These are phyloP conservation scores for Sphaerulina musiva DNA, from an alignment of 2,329 filamentous ascomycete species.

Conservation along the genomic window DNA sequence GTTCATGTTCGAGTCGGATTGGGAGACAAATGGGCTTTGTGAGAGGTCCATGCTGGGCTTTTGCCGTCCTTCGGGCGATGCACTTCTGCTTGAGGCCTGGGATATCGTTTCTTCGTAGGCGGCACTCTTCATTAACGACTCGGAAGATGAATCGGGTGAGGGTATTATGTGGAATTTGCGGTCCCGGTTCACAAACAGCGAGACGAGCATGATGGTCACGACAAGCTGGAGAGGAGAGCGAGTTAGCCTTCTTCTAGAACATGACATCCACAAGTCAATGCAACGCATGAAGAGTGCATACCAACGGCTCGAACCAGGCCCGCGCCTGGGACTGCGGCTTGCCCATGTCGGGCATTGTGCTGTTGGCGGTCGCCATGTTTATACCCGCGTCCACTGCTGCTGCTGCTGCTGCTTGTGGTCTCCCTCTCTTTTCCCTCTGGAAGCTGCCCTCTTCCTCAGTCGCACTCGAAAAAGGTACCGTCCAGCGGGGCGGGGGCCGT, in stretches of 20 bases:
- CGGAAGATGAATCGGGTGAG: slow-evolving; percentile 13
- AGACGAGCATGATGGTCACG: slow-evolving; percentile 39
- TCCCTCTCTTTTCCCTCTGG: neutral
- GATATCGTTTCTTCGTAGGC: slow-evolving; percentile 16
- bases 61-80: slow-evolving; percentile 29
- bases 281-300: slow-evolving; percentile 12
- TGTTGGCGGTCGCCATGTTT: slow-evolving; percentile 3
- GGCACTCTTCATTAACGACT: slow-evolving; percentile 20
- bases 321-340: slow-evolving; percentile 25
- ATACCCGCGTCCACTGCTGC: neutral
- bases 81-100: slow-evolving; percentile 22
- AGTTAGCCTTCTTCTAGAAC: slow-evolving; percentile 8
- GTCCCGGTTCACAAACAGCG: slow-evolving; percentile 38
- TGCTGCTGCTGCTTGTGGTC: neutral
- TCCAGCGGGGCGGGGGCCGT: neutral
- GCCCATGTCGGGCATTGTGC: slow-evolving; percentile 19
- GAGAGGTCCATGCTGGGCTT: slow-evolving; percentile 48
- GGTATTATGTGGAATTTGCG: slow-evolving; percentile 32
- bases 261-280: neutral
- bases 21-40: slow-evolving; percentile 51
- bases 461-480: neutral
- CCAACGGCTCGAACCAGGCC: slow-evolving; percentile 26
- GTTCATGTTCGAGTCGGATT: slow-evolving; percentile 36
- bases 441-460: neutral
- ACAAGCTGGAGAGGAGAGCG: slow-evolving; percentile 33